Percentiles rank a stretch among this genome's conserved stretches.
Conservation (phyloP, 192 early-diverging fungal species). For the Backusella macrospora region DNA sequence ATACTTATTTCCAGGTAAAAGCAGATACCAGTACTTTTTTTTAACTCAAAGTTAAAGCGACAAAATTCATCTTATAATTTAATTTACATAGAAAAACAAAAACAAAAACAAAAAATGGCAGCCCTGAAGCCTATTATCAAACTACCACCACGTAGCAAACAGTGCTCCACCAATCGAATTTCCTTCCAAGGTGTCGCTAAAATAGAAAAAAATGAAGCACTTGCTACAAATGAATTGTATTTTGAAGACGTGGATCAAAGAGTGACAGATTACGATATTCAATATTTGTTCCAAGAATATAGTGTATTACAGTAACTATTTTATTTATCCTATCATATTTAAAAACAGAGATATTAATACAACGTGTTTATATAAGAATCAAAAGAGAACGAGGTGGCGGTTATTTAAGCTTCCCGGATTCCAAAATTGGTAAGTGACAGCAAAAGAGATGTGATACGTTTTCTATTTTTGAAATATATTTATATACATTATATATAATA, state of each 20-base stretch:
- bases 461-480: neutral
- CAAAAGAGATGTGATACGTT: slow-evolving; percentile 8
- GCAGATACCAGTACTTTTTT: neutral
- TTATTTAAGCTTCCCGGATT: slow-evolving; percentile 28
- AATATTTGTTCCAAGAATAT: slow-evolving; percentile 11
- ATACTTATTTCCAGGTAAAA: neutral
- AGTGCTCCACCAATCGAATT: slow-evolving; percentile 15
- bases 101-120: neutral
- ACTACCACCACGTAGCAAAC: slow-evolving; percentile 18
- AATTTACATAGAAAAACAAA: neutral
- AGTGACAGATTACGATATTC: slow-evolving; percentile 20
- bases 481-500: neutral
- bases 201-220: slow-evolving; percentile 1
- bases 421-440: slow-evolving; percentile 27
- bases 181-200: neutral
- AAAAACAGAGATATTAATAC: slow-evolving; percentile 14
- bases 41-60: neutral
- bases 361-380: slow-evolving; percentile 21
- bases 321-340: slow-evolving; percentile 15
- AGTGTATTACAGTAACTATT: slow-evolving; percentile 13
- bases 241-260: slow-evolving; percentile 6
- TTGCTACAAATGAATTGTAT: neutral
- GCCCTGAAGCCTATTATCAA: slow-evolving; percentile 14
- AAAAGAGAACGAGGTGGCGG: slow-evolving; percentile 28
- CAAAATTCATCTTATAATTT: neutral